Base-by-base conservation (phyloP, 2,329 filamentous ascomycete genomes). In the Phaeophleospora eucalypticola region DNA sequence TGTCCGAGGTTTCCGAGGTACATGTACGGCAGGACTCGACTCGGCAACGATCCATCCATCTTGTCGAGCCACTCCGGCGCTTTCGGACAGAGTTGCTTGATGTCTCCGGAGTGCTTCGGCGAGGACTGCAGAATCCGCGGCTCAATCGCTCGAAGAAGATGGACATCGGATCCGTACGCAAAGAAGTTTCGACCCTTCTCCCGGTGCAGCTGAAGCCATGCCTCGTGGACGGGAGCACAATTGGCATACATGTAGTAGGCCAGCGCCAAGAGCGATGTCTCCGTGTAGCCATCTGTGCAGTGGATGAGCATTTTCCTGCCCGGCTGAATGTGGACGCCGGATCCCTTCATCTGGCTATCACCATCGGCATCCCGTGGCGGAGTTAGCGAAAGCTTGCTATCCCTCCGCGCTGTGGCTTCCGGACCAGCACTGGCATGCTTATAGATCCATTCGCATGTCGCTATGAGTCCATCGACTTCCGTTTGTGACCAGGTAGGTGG, bases 201-300 rank as follows among this genome's bases (percentile, higher is more conserved):
- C 9, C 83, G 83, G 65, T 98, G 93, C 40, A 98, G 74, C 49
- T 82, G 78, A 8, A 97, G 75, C 90, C 90, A 97, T 7, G 93
- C 90, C 46, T 89, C 82, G 20, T 90, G 86, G 0, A 91, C 79
- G 0, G 90, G 79, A 9, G 82, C 75, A 4, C 88, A 89, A 52
- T 93, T 88, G 44, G 87, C 88, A 68, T 89, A 98, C 77, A 94
- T 95, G 65, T 85, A 89, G 68, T 98, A 98, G 8, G 91, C 88
- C 33, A 98, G 81, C 2, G 81, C 89, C 15, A 98, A 76, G 67
- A 98, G 78, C 1, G 89, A 89, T 1, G 87, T 91, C 68, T 98
- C 93, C 0, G 93, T 98, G 62, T 98, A 98, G 15, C 93, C 93
- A 66, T 98, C 93, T 2, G 85, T 84, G 66, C 93, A 97, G 68